A percentile compares a stretch with the other conserved stretches of the same genome.
These are phyloP conservation scores for Amphibolis antarctica DNA, from an alignment of 106 monocot genomes.

Conservation along the genomic window DNA sequence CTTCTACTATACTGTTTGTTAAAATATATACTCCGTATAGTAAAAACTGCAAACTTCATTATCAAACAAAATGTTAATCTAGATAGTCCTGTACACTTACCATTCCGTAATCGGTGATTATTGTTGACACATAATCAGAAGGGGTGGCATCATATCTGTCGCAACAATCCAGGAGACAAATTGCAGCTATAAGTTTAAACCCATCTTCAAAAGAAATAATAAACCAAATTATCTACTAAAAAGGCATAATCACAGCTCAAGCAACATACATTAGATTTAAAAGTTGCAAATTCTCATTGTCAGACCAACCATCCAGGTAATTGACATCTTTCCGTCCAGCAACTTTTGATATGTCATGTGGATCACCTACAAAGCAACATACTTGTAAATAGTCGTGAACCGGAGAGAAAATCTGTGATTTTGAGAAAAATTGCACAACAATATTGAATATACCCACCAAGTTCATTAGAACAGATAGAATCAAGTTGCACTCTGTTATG, in stretches of 20 bases:
- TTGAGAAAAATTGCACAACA: background rate
- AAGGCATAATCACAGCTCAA: background rate
- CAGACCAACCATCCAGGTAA: slow-evolving; percentile 49
- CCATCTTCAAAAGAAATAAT: background rate
- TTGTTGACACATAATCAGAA: slow-evolving; percentile 83
- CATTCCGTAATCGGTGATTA: slow-evolving; percentile 98
- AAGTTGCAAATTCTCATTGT: slow-evolving; percentile 82
- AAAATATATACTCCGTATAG: too few species aligned
- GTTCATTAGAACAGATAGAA: slow-evolving; percentile 96
- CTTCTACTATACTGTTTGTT: background rate
- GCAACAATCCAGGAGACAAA: slow-evolving; percentile 14
- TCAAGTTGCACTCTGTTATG: slow-evolving; percentile 94
- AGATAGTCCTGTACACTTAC: slow-evolving; percentile 21
- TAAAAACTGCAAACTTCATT: too few species aligned
- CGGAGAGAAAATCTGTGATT: background rate
- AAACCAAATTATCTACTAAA: background rate
- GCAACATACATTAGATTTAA: slow-evolving; percentile 79
- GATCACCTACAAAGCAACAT: slow-evolving; percentile 54
- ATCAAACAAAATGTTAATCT: background rate
- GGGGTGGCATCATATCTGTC: slow-evolving; percentile 91
- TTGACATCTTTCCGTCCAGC: slow-evolving; percentile 51
- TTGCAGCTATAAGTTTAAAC: background rate
- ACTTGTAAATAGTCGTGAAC: background rate
- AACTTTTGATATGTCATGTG: slow-evolving; percentile 70
- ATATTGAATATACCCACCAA: slow-evolving; percentile 38